Evolutionary conservation across 352 stramenopile species (phyloP), one percentile per base, ranked within the genome.

Genomic region (Pythium volutum): DNA sequence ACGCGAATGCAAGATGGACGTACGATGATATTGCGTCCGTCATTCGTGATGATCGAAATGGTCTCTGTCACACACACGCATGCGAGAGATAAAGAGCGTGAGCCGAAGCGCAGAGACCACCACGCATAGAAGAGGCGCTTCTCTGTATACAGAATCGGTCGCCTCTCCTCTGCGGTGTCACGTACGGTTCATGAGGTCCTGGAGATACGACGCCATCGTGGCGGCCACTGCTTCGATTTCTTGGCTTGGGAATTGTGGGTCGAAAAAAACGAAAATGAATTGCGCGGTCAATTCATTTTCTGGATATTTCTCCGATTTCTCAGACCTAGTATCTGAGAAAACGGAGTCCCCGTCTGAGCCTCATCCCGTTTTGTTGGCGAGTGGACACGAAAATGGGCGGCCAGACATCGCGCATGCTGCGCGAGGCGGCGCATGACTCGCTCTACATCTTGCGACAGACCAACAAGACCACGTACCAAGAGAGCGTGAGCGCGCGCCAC

Each of bases 1-100:
- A 22, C 18, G 36, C 36, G 6, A n/a, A 43, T 43, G 36, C 14
- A 43, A 43, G n/a, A 20, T 43, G 36, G 18, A 75, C 81, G 55
- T 76, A 95, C 92, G 60, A 97, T 89, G 69, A 97, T 97, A 70
- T 97, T 97, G 63, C 90, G 83, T n/a, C 91, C 91, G 66, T 98
- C 91, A 61, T 97, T 97, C 9, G 91, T 97, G 68, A 97, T 97
- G 27, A 98, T 83, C 14, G 87, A 97, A 63, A 98, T 91, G 46
- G 79, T 95, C 39, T 91, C 85, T 95, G 69, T 31, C 41, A 12
- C n/a, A 16, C 27, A 7, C 48, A 25, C 16, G 41, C 22, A 46
- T 18, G 29, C 2, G 26, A 55, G 15, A 23, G 12, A 39, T 20
- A 54, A 20, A 61, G 31, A 34, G 42, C 33, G 18, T 47, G 29